Evolutionary conservation across 441 rosid genomes (phyloP).

Genomic region (Pelargonium myrrhifolium): DNA sequence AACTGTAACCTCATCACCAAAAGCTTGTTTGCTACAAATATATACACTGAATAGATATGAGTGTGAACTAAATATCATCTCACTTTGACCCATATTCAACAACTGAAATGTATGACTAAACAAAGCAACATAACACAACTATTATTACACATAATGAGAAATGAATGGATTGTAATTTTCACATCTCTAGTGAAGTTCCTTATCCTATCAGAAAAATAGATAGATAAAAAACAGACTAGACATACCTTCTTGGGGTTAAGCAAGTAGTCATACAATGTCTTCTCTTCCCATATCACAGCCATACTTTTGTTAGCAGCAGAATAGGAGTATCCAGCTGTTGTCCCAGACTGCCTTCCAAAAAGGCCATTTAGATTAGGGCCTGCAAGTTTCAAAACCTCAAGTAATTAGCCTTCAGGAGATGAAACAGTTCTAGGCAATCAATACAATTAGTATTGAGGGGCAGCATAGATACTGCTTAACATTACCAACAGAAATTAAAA

Average conservation of each 20-base stretch:
- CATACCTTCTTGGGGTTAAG: constrained; percentile 55
- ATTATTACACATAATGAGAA: too few species aligned
- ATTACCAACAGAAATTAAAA: too few species aligned
- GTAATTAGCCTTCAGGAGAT: background rate
- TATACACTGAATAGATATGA: too few species aligned
- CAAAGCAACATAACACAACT: too few species aligned
- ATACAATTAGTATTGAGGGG: too few species aligned
- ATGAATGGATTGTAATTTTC: too few species aligned
- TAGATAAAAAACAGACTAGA: background rate
- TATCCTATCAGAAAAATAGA: background rate
- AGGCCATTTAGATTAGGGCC: constrained; percentile 80
- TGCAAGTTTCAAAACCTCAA: constrained; percentile 15
- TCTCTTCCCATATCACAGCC: constrained; percentile 50
- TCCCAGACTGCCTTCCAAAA: constrained; percentile 83
- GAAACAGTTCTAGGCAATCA: background rate
- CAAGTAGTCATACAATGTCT: constrained; percentile 46
- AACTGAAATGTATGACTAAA: too few species aligned
- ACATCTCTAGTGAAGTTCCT: background rate
- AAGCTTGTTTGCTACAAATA: too few species aligned
- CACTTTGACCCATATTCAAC: too few species aligned
- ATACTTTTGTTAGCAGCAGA: constrained; percentile 50
- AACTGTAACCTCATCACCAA: too few species aligned
- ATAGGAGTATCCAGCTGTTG: constrained; percentile 47
- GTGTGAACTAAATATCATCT: too few species aligned
- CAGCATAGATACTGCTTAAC: too few species aligned